Evolutionary conservation across 192 early-diverging fungal species (phyloP), one percentile per base, ranked within the genome.

Genomic region (Radiomyces spectabilis): DNA sequence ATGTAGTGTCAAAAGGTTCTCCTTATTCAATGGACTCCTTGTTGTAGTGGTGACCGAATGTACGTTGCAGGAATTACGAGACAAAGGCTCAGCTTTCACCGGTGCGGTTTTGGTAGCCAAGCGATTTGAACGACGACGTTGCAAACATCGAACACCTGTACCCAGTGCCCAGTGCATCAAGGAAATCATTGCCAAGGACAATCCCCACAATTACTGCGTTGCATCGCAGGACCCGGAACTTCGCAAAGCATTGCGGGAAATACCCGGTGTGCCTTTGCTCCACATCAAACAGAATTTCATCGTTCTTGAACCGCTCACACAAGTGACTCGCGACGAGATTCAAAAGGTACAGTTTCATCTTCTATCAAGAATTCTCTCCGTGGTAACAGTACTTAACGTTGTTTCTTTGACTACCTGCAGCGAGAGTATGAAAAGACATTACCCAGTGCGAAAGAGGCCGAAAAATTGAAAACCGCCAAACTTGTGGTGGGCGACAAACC

Each of bases 191-290:
- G 81, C 84, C 26, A 59, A 60, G 0, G 61, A 73, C 29, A 95
- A 98, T 71, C 72, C 79, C 50, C 79, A 91, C 70, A 83, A 89
- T 65, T 96, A 93, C 47, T 84, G 87, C 30, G 80, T 96, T 0
- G 95, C 90, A 1, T 84, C 83, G 3, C 92, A 98, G 59, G 85
- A 89, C 64, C 56, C 66, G 5, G 60, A 65, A 1, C 72, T 96
- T 32, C 76, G 92, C 13, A 57, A 67, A 18, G 54, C 59, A 34
- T 65, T 98, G 41, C 68, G 85, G 4, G 41, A 56, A 3, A 71
- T 98, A 4, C 80, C 91, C 4, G 95, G 91, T 2, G 85, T 89
- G 0, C 95, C 95, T 4, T 57, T 98, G n/a, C 37, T 98, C 5
- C 86, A 92, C 61, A 80, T 62, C 2, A 62, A 62, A 33, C 81